These are phyloP conservation scores for Pseudovirgaria hyperparasitica DNA, from an alignment of 2,329 filamentous ascomycete species.

Conservation along the genomic window DNA sequence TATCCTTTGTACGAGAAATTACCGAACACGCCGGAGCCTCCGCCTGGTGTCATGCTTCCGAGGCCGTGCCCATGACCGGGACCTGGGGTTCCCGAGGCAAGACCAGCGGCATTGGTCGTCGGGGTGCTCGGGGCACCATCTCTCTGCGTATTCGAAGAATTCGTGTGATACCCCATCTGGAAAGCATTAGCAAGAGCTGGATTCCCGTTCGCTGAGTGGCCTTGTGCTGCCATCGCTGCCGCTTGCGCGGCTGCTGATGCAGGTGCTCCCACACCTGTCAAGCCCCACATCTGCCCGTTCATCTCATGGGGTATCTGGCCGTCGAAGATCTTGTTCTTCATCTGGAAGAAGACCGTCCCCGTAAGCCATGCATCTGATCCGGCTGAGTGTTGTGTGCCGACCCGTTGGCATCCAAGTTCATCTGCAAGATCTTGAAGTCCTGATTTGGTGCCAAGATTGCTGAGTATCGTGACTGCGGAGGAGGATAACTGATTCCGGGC, in stretches of 20 bases:
- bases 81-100: slow-evolving; percentile 35
- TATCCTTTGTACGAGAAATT: slow-evolving; percentile 48
- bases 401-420: slow-evolving; percentile 76
- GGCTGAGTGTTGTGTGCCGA: slow-evolving; percentile 81
- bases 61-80: slow-evolving; percentile 49
- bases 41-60: slow-evolving; percentile 56
- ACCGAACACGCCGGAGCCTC: slow-evolving; percentile 64
- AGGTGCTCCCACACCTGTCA: slow-evolving; percentile 49
- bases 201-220: slow-evolving; percentile 15
- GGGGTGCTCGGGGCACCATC: slow-evolving; percentile 55
- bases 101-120: slow-evolving; percentile 40
- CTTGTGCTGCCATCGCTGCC: slow-evolving; percentile 30
- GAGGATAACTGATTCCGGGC: slow-evolving; percentile 31
- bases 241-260: slow-evolving; percentile 43
- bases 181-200: slow-evolving; percentile 22
- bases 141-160: slow-evolving; percentile 23
- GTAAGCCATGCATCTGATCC: slow-evolving; percentile 90
- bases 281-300: slow-evolving; percentile 87
- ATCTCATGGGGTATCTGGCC: slow-evolving; percentile 65
- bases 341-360: slow-evolving; percentile 87
- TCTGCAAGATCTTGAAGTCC: slow-evolving; percentile 90
- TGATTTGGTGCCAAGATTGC: slow-evolving; percentile 79
- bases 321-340: slow-evolving; percentile 78
- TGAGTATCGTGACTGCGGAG: slow-evolving; percentile 57
- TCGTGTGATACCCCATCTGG: slow-evolving; percentile 25